Percentiles rank a stretch among this genome's conserved stretches.
Evolutionary conservation across 164 flowering plant genomes (phyloP).

Genomic region (Magnolia kwangsiensis): DNA sequence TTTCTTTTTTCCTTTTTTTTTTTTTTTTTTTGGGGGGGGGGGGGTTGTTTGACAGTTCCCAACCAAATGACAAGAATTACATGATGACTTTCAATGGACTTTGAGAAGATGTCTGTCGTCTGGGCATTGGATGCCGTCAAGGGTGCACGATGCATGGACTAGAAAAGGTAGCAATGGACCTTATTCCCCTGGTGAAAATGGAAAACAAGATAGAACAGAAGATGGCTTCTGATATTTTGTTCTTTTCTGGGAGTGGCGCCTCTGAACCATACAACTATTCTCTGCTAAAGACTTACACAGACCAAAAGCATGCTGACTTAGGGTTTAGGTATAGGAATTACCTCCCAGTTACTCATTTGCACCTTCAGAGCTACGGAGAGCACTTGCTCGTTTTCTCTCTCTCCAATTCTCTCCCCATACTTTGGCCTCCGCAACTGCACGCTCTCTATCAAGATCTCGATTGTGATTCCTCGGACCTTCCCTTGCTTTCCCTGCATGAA

Average conservation of each 20-base stretch:
- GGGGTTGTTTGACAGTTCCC: background rate
- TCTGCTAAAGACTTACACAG: background rate
- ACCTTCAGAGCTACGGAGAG: conserved; percentile 57
- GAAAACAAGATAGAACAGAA: background rate
- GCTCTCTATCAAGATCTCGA: conserved; percentile 74
- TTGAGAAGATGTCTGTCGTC: background rate
- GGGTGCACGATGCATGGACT: background rate
- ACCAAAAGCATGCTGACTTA: background rate
- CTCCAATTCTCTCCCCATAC: conserved; percentile 95
- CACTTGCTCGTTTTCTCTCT: conserved; percentile 46
- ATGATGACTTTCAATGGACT: background rate
- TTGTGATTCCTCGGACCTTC: conserved; percentile 49
- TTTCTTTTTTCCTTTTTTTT: no score
- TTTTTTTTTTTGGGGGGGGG: no score
- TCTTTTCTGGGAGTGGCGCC: background rate
- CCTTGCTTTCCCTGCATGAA: conserved; percentile 15
- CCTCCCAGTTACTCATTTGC: conserved; percentile 37
- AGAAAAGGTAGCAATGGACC: background rate
- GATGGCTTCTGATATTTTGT: background rate
- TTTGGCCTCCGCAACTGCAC: conserved; percentile 83
- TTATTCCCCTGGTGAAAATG: background rate
- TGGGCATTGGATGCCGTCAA: background rate
- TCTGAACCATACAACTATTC: background rate
- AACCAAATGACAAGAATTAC: background rate
- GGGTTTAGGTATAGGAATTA: background rate